Percentiles rank a stretch among this genome's conserved stretches.
Evolutionary conservation across 768 basidiomycete species (phyloP).

Genomic region (Boletellus emodensis): DNA sequence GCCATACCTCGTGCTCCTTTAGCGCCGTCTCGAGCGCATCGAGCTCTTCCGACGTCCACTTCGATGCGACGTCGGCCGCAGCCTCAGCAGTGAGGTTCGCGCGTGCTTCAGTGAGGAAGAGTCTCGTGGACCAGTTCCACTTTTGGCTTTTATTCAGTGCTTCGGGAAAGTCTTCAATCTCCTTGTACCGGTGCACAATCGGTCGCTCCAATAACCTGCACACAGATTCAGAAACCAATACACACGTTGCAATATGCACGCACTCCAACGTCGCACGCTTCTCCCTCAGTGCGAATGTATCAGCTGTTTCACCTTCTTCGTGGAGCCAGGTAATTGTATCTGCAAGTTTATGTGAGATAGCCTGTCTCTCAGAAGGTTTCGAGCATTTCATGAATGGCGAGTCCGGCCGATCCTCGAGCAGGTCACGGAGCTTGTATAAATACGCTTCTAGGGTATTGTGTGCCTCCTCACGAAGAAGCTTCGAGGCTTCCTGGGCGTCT

Average conservation of each 20-base stretch:
- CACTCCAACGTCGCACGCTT: constrained; percentile 84
- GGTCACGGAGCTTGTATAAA: constrained; percentile 84
- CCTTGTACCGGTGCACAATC: constrained; percentile 82
- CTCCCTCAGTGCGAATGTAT: constrained; percentile 66
- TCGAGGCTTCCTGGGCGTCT: constrained; percentile 72
- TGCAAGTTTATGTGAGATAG: constrained; percentile 63
- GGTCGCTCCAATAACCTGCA: constrained; percentile 72
- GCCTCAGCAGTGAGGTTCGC: constrained; percentile 68
- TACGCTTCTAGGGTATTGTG: constrained; percentile 89
- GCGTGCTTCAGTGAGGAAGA: constrained; percentile 83
- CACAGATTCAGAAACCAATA: constrained; percentile 4
- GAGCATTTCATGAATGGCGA: constrained; percentile 87
- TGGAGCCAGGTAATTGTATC: constrained; percentile 79
- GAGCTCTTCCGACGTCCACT: constrained; percentile 86
- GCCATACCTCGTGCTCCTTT: constrained; percentile 80
- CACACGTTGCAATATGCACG: constrained; percentile 25
- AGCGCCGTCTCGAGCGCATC: constrained; percentile 72
- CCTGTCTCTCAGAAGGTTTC: constrained; percentile 61
- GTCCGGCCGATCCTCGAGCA: constrained; percentile 61
- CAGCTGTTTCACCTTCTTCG: constrained; percentile 79
- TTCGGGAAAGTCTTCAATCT: constrained; percentile 81
- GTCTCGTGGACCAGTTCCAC: constrained; percentile 81
- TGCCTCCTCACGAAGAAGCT: constrained; percentile 81
- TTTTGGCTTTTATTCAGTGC: constrained; percentile 79
- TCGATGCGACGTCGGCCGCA: constrained; percentile 57